Evolutionary conservation across 805 yeast genomes (phyloP).

Genomic region (Pichia paraexigua): DNA sequence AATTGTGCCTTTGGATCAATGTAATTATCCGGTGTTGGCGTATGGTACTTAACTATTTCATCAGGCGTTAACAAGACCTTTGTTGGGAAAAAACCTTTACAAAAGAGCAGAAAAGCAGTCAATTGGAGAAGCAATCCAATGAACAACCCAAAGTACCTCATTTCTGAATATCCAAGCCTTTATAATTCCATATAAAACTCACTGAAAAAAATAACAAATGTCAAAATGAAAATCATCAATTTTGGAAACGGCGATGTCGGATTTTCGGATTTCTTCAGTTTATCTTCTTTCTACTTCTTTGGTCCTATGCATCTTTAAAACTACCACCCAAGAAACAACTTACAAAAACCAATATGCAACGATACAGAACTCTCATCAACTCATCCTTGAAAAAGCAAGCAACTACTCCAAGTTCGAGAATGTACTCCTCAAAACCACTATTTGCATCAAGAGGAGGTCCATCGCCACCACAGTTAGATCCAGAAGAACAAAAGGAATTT

Average conservation of each 20-base stretch:
- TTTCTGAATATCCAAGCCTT: not conserved
- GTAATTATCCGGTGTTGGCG: slow-evolving; percentile 23
- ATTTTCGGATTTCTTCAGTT: not conserved
- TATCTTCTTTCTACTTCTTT: not conserved
- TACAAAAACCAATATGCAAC: not conserved
- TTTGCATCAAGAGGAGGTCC: slow-evolving; percentile 22
- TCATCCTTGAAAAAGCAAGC: not conserved
- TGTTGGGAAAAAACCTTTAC: slow-evolving; percentile 87
- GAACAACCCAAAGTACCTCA: slow-evolving; percentile 11
- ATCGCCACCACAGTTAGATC: slow-evolving; percentile 68
- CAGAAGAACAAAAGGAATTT: slow-evolving; percentile 84
- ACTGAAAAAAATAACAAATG: not conserved
- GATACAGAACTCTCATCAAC: not conserved
- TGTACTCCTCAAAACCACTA: slow-evolving; percentile 7
- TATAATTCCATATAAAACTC: not conserved
- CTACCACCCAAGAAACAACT: not conserved
- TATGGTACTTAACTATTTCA: slow-evolving; percentile 31
- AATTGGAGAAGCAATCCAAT: slow-evolving; percentile 31
- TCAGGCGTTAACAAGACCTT: slow-evolving; percentile 66
- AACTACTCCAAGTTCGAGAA: not conserved
- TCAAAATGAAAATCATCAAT: not conserved
- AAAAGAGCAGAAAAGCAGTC: slow-evolving; percentile 53
- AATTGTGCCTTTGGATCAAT: slow-evolving; percentile 38
- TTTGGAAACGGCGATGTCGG: not conserved
- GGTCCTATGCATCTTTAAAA: too few species aligned